Conservation (phyloP, 23 red algal genomes). For the Agarophyton chilense region DNA sequence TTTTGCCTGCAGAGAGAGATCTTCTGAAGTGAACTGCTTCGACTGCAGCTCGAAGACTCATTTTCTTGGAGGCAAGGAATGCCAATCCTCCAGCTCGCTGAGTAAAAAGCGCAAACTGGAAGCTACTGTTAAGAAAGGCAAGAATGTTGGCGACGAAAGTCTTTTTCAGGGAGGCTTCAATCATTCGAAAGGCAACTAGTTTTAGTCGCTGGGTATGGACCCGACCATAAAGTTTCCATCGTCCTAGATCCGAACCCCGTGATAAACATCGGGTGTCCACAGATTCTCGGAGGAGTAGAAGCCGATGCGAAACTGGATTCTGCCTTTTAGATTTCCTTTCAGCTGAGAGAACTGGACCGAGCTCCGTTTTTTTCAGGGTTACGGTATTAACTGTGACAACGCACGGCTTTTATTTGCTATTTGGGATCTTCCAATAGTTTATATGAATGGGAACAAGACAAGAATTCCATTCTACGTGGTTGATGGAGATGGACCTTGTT, state of each 20-base stretch:
- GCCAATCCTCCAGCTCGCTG: background rate
- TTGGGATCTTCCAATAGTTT: slow-evolving; percentile 20
- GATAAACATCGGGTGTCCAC: background rate
- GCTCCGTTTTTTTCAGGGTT: slow-evolving; percentile 14
- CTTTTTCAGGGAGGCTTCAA: background rate
- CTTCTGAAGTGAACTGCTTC: too few species aligned
- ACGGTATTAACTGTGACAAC: slow-evolving; percentile 18
- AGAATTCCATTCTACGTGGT: too few species aligned
- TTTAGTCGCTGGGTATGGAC: background rate
- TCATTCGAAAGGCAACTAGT: background rate
- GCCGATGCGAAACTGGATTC: background rate
- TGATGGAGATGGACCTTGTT: too few species aligned
- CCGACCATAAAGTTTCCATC: too few species aligned
- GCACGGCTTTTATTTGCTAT: background rate
- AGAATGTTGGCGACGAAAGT: background rate
- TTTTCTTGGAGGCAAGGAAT: background rate
- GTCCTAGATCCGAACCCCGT: background rate
- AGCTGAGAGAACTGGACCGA: background rate
- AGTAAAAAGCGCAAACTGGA: background rate
- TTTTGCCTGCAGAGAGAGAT: too few species aligned
- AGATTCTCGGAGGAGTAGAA: background rate
- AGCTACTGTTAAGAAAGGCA: too few species aligned
- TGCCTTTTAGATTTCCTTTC: background rate
- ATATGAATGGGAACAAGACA: too few species aligned
- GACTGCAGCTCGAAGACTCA: background rate